Evolutionary conservation across 192 early-diverging fungal species (phyloP).

Genomic region (Cetraspora pellucida): DNA sequence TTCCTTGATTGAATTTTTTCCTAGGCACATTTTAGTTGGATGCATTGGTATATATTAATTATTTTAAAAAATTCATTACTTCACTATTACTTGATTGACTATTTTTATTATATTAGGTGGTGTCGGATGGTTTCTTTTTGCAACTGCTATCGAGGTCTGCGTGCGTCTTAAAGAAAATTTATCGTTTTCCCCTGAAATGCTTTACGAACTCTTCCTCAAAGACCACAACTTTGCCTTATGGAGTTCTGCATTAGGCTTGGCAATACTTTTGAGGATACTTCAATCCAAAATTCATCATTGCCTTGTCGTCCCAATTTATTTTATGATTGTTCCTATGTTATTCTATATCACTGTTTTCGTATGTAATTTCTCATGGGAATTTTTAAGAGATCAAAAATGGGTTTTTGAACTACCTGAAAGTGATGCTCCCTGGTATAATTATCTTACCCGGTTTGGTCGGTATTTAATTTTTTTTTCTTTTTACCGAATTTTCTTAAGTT

Average conservation of each 20-base stretch:
- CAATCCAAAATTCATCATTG: constrained; percentile 71
- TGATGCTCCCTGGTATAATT: constrained; percentile 81
- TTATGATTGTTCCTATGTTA: constrained; percentile 73
- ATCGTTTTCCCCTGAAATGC: constrained; percentile 57
- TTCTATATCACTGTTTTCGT: constrained; percentile 73
- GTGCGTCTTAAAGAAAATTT: constrained; percentile 60
- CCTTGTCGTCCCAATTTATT: constrained; percentile 89
- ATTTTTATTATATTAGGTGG: constrained; percentile 48
- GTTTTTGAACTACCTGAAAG: constrained; percentile 78
- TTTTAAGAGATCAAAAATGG: constrained; percentile 77
- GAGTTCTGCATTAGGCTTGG: constrained; percentile 69
- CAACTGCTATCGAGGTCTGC: constrained; percentile 91
- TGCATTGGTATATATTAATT: constrained; percentile 70
- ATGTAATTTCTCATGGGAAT: constrained; percentile 62
- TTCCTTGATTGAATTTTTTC: constrained; percentile 79
- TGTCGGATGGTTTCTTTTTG: constrained; percentile 91
- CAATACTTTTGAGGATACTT: constrained; percentile 72
- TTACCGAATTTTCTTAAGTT: neutral
- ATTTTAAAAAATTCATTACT: neutral
- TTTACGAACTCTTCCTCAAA: constrained; percentile 67
- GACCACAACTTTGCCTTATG: constrained; percentile 74
- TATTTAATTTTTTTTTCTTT: constrained; percentile 8
- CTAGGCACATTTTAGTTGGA: constrained; percentile 91
- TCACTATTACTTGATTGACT: neutral
- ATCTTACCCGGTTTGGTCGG: constrained; percentile 79